Conservation (phyloP, 805 yeast species). For the Ogataea saltuana region DNA sequence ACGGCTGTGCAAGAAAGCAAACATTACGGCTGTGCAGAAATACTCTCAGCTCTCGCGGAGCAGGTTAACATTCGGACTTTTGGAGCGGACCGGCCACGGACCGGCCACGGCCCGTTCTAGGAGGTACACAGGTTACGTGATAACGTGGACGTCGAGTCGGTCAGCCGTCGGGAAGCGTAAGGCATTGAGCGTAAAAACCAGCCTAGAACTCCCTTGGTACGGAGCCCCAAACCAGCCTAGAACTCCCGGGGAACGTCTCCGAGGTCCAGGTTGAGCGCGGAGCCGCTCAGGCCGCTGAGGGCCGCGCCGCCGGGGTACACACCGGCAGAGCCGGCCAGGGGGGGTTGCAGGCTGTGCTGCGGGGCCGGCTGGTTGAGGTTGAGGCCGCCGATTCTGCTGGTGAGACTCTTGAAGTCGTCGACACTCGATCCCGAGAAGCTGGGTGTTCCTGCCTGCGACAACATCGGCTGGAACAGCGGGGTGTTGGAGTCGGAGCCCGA, state of each 20-base stretch:
- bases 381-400: constrained; percentile 26
- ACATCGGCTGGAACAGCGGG: constrained; percentile 23
- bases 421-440: constrained; percentile 12
- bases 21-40: no score
- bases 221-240: neutral
- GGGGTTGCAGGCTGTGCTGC: constrained; percentile 11
- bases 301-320: constrained; percentile 6
- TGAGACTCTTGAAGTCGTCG: constrained; percentile 16
- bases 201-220: no score
- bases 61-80: no score
- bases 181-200: no score
- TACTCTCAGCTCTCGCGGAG: no score
- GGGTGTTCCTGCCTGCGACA: constrained; percentile 18
- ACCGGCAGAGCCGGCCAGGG: neutral
- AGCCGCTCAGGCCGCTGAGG: constrained; percentile 4
- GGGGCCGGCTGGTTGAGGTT: no score
- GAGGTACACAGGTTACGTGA: no score
- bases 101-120: no score
- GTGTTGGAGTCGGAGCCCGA: constrained; percentile 18
- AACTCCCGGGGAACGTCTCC: constrained; percentile 7
- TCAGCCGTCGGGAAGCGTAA: no score
- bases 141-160: no score
- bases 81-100: no score
- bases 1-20: no score
- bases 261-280: constrained; percentile 13